These are phyloP conservation scores for Cadophora gregata DNA, from an alignment of 2,329 filamentous ascomycete genomes.

Conservation along the genomic window DNA sequence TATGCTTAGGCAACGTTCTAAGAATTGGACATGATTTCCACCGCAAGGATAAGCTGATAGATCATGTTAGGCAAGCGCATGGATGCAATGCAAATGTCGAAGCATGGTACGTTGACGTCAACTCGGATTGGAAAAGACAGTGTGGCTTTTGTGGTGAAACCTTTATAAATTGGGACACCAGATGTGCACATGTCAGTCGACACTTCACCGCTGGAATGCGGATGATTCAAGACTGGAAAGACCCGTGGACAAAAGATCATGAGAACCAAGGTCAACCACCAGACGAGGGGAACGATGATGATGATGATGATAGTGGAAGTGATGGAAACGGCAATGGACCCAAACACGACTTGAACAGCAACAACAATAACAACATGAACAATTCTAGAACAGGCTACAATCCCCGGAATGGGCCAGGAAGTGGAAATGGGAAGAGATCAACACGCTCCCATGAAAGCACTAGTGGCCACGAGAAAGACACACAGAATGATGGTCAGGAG, in stretches of 20 bases:
- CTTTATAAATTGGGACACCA: constrained; percentile 13
- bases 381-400: neutral
- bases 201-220: constrained; percentile 14
- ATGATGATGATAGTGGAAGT: constrained; percentile 7
- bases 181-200: constrained; percentile 18
- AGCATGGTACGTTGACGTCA: constrained; percentile 4
- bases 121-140: constrained; percentile 14
- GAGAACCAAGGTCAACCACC: constrained; percentile 3
- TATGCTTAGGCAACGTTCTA: neutral
- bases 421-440: neutral
- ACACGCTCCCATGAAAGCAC: neutral
- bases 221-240: constrained; percentile 20
- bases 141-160: constrained; percentile 17
- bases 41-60: constrained; percentile 15
- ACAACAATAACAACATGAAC: neutral
- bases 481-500: neutral
- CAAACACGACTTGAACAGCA: neutral
- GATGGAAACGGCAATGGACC: neutral
- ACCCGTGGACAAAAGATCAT: constrained; percentile 15
- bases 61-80: constrained; percentile 7
- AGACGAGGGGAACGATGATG: constrained; percentile 5
- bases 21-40: constrained; percentile 9
- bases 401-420: neutral
- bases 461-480: neutral
- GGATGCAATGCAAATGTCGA: constrained; percentile 6